These are phyloP conservation scores for Zoysia japonica DNA, from an alignment of 176 grass and related monocot genomes.

Conservation along the genomic window DNA sequence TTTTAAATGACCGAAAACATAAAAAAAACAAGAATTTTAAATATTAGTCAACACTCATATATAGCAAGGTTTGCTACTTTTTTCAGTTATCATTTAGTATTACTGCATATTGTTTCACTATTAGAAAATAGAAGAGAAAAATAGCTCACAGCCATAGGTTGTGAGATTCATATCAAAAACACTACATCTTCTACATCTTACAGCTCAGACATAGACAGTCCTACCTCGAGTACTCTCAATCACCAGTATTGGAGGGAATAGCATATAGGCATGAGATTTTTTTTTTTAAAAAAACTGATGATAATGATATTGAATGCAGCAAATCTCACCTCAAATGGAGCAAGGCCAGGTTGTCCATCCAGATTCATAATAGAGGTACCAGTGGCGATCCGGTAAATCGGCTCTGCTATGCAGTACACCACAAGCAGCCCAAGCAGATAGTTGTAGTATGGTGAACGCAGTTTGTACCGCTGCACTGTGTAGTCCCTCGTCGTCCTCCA, in stretches of 20 bases:
- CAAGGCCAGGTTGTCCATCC: conserved; percentile 68
- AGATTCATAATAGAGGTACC: conserved; percentile 76
- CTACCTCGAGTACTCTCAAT: background rate
- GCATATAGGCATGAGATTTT: conserved; percentile 3
- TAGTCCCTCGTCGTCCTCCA: conserved; percentile 77
- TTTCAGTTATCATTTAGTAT: background rate
- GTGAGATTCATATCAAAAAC: background rate
- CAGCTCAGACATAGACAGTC: background rate
- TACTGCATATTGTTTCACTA: background rate
- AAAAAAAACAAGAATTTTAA: conserved; percentile 19
- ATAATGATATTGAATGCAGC: background rate
- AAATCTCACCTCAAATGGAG: conserved; percentile 84
- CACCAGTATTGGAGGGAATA: background rate
- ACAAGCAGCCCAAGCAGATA: conserved; percentile 71
- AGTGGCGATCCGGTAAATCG: conserved; percentile 62
- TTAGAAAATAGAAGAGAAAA: conserved; percentile 12
- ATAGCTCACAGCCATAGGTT: background rate
- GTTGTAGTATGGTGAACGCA: conserved; percentile 66
- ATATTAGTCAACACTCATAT: background rate
- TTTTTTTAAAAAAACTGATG: background rate
- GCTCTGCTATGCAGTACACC: conserved; percentile 58
- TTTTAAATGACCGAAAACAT: conserved; percentile 29
- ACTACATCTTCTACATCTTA: background rate
- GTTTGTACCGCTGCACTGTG: conserved; percentile 69
- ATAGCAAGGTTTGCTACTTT: background rate